A percentile compares a stretch with the other conserved stretches of the same genome.
Conservation (phyloP, 768 basidiomycete genomes). For the Kockovaella imperatae region DNA sequence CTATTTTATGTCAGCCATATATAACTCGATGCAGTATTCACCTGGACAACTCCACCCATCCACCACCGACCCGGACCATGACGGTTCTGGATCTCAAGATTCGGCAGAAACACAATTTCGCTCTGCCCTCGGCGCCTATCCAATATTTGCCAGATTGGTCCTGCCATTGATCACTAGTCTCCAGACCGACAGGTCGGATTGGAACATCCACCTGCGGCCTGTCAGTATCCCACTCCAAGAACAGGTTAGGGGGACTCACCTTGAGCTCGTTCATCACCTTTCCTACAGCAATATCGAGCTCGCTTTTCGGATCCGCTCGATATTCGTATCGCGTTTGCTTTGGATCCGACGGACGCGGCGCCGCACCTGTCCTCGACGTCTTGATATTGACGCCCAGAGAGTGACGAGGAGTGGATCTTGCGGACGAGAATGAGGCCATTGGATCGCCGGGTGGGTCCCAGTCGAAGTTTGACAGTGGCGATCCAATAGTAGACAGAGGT, state of each 20-base stretch:
- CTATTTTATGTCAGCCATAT: constrained; percentile 6
- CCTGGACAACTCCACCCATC: constrained; percentile 88
- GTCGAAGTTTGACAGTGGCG: too few relatives aligned
- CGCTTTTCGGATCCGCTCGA: constrained; percentile 78
- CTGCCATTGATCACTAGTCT: constrained; percentile 61
- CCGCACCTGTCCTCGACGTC: too few relatives aligned
- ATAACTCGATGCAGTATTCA: constrained; percentile 37
- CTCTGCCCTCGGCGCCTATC: constrained; percentile 79
- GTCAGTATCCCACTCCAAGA: not conserved
- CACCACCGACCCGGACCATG: constrained; percentile 94
- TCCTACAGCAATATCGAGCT: constrained; percentile 85
- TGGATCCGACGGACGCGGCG: too few relatives aligned
- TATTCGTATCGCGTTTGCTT: constrained; percentile 47
- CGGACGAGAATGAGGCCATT: too few relatives aligned
- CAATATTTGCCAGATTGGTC: constrained; percentile 92
- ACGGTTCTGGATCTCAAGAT: constrained; percentile 85
- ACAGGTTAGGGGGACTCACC: constrained; percentile 43
- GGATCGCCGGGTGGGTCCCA: too few relatives aligned
- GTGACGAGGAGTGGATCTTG: too few relatives aligned
- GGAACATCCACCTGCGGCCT: constrained; percentile 31
- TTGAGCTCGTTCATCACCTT: constrained; percentile 83
- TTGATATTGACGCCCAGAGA: too few relatives aligned
- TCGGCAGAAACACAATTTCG: constrained; percentile 82
- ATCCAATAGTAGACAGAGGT: too few relatives aligned
- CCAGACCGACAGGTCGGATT: constrained; percentile 31